Evolutionary conservation across 140 eudicot species (phyloP).

Genomic region (Stevia rebaudiana): DNA sequence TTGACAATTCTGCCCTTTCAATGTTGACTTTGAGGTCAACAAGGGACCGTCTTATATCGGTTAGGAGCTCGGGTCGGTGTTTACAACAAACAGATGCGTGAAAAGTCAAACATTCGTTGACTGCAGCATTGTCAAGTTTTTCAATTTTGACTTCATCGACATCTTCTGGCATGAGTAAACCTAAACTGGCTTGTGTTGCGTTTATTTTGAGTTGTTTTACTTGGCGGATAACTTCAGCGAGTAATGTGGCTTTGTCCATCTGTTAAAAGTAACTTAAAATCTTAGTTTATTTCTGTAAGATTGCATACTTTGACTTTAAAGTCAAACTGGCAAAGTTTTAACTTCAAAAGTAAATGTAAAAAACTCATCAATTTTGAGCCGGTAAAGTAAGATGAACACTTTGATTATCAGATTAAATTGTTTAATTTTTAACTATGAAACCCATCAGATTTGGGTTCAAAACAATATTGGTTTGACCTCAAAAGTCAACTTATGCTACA

Average conservation of each 20-base stretch:
- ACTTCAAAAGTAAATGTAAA: background rate
- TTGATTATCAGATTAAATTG: background rate
- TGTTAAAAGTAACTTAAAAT: constrained; percentile 16
- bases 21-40: constrained; percentile 40
- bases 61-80: constrained; percentile 45
- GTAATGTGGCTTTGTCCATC: constrained; percentile 94
- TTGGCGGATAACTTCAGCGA: constrained; percentile 70
- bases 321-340: constrained; percentile 12
- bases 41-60: constrained; percentile 47
- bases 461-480: background rate
- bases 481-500: constrained; percentile 18
- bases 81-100: constrained; percentile 66
- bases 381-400: background rate
- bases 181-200: constrained; percentile 56
- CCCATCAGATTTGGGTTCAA: background rate
- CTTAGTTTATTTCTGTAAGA: constrained; percentile 1
- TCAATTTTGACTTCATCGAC: constrained; percentile 61
- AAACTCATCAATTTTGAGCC: background rate
- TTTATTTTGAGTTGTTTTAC: constrained; percentile 51
- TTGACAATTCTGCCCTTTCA: constrained; percentile 49
- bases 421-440: background rate
- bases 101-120: constrained; percentile 28
- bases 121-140: constrained; percentile 14
- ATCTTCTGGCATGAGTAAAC: constrained; percentile 61
- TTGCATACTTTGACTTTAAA: background rate